Percentiles rank a stretch among this genome's conserved stretches.
Evolutionary conservation across 495 filamentous ascomycete species (phyloP).

Genomic region (Hypoxylon subgilvum): DNA sequence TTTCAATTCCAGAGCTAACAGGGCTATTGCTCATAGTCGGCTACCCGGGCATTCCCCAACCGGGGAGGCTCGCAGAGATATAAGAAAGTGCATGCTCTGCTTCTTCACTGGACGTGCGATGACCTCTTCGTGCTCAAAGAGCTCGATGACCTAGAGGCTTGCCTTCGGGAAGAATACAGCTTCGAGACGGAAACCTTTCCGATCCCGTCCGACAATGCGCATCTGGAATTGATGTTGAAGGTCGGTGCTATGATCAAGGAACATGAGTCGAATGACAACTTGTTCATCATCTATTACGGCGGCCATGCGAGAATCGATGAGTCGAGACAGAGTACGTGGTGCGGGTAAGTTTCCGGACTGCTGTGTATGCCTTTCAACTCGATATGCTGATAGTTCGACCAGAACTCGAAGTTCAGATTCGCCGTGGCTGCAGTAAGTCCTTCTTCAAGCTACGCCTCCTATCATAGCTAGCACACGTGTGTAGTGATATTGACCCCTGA

Average conservation of each 20-base stretch:
- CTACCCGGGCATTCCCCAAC: slow-evolving; percentile 58
- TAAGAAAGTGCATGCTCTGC: slow-evolving; percentile 56
- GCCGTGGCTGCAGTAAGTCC: slow-evolving; percentile 50
- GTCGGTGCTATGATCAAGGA: slow-evolving; percentile 57
- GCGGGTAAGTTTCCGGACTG: slow-evolving; percentile 45
- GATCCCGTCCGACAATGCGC: slow-evolving; percentile 58
- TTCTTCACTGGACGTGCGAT: slow-evolving; percentile 62
- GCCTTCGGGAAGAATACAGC: slow-evolving; percentile 55
- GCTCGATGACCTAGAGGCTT: slow-evolving; percentile 56
- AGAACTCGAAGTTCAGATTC: slow-evolving; percentile 49
- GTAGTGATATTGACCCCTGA: slow-evolving; percentile 7
- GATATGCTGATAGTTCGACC: slow-evolving; percentile 4
- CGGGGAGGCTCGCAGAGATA: slow-evolving; percentile 53
- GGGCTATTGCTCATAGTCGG: slow-evolving; percentile 46
- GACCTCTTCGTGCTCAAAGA: slow-evolving; percentile 60
- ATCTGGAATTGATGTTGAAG: slow-evolving; percentile 57
- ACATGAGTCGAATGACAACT: slow-evolving; percentile 54
- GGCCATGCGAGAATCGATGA: slow-evolving; percentile 61
- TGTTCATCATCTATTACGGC: slow-evolving; percentile 61
- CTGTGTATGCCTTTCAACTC: background rate
- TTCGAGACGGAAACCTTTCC: slow-evolving; percentile 56
- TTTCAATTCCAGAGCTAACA: slow-evolving; percentile 19
- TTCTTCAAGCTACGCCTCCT: background rate
- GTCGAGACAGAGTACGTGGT: slow-evolving; percentile 60
- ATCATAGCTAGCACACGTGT: slow-evolving; percentile 1